Percentiles rank a stretch among this genome's conserved stretches.
These are phyloP conservation scores for Myochromella boudieri DNA, from an alignment of 768 basidiomycete genomes.

Conservation along the genomic window DNA sequence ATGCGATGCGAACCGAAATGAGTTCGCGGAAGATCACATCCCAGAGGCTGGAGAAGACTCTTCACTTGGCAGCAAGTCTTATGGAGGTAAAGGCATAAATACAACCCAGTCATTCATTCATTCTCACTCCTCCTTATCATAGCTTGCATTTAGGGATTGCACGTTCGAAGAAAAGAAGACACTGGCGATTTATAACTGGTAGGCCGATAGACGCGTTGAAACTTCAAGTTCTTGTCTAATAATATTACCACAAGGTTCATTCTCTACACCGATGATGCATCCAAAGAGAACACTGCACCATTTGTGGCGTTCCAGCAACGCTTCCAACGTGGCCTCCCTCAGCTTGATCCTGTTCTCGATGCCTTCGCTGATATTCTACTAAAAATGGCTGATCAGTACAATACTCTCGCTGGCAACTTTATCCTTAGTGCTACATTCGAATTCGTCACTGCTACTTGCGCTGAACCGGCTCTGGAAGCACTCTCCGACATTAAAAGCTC, in stretches of 20 bases:
- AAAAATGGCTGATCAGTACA: conserved; percentile 17
- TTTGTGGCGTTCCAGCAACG: conserved; percentile 17
- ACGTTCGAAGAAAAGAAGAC: conserved; percentile 18
- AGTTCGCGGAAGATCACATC: conserved; percentile 4
- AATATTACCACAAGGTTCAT: conserved; percentile 14
- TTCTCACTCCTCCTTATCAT: not conserved
- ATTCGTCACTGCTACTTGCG: conserved; percentile 16
- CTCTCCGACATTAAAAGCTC: conserved; percentile 8
- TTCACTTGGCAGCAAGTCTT: conserved; percentile 10
- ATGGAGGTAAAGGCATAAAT: conserved; percentile 10
- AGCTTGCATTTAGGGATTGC: conserved; percentile 19
- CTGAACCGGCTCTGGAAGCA: conserved; percentile 13
- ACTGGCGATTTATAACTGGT: conserved; percentile 23
- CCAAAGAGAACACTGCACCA: conserved; percentile 8
- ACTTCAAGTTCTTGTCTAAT: not conserved
- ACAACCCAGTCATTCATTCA: no score
- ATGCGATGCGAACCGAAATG: conserved; percentile 9
- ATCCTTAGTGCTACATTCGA: conserved; percentile 20
- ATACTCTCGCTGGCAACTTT: conserved; percentile 15
- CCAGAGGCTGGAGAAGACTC: conserved; percentile 4
- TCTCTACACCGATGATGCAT: conserved; percentile 22
- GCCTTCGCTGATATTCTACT: conserved; percentile 12
- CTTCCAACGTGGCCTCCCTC: conserved; percentile 15
- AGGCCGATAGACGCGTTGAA: not conserved
- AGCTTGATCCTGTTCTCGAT: conserved; percentile 19